These are phyloP conservation scores for Venturia asperata DNA, from an alignment of 2,329 filamentous ascomycete species.

Conservation along the genomic window DNA sequence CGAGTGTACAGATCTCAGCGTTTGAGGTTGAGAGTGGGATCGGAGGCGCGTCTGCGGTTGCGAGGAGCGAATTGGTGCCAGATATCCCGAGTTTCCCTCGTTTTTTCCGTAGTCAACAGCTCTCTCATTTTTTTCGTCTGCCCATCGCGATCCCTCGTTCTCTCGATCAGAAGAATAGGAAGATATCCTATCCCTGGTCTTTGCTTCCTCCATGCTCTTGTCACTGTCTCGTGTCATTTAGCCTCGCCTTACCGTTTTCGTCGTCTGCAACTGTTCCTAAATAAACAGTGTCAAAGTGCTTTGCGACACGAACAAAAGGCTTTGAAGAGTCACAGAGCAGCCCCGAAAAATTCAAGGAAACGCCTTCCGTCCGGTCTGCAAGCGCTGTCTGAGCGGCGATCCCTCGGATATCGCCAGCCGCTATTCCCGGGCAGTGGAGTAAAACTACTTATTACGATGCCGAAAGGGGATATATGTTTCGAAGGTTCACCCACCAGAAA, in stretches of 20 bases:
- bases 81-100: neutral
- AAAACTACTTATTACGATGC: neutral
- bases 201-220: neutral
- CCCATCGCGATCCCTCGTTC: neutral
- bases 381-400: neutral
- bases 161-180: neutral
- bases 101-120: neutral
- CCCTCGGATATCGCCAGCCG: neutral
- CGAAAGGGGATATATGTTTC: neutral
- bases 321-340: neutral
- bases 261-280: neutral
- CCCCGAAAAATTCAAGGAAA: neutral
- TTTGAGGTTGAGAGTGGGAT: neutral
- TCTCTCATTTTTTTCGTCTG: neutral
- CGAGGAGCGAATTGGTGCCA: neutral
- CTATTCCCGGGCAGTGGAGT: neutral
- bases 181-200: neutral
- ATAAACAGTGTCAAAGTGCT: neutral
- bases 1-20: conserved; percentile 22
- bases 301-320: neutral
- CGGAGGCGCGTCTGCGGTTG: neutral
- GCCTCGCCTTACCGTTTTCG: neutral
- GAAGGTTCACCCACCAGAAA: neutral
- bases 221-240: neutral
- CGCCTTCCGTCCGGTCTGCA: neutral